Base-by-base conservation (phyloP, 2,329 filamentous ascomycete genomes). In the Xylaria sp. region DNA sequence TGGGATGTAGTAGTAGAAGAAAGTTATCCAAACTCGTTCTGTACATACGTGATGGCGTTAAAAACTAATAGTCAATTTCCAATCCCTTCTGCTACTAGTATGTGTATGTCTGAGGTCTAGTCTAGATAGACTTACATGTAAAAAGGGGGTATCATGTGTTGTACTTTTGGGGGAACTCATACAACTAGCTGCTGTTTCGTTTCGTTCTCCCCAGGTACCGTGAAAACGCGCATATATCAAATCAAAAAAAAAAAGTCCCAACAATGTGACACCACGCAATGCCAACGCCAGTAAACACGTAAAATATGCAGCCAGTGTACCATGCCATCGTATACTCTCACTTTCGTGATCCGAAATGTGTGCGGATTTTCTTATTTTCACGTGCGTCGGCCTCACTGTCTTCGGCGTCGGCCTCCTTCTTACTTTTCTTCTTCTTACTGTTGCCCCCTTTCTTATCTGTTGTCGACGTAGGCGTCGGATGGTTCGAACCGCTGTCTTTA, bases 371-470 rank as follows among this genome's bases (percentile, higher is more conserved):
- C 71, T 83, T 87, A 43, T 78, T 73, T 60, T 83, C 82, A 51
- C 76, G 75, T 15, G 79, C 77, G 59, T 89, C 86, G 21, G 81
- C 84, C 75, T 89, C 87, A 74, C 85, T 88, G 61, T 89, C 87
- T 25, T 85, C 78, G 3, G 64, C 77, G 49, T 72, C 75, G 4
- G 74, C 75, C 4, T 76, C 79, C 31, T 79, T 79, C 71, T 83
- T 85, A 73, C 83, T 83, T 73, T 83, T 83, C 67, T 83, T 82
- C 74, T 85, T 87, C 68, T 74, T 81, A 43, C 75, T 72, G 42
- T 74, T 72, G 12, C 64, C 63, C 67, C 78, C 82, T 53, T 75
- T 79, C 33, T 73, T 73, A 11, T 79, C 79, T 8, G 80, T 81
- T 14, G 80, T 78, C 37, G 84, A 84, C 7, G 82, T 85, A 0